Conservation (phyloP, 208 protist genomes). For the Giardia duodenalis region DNA sequence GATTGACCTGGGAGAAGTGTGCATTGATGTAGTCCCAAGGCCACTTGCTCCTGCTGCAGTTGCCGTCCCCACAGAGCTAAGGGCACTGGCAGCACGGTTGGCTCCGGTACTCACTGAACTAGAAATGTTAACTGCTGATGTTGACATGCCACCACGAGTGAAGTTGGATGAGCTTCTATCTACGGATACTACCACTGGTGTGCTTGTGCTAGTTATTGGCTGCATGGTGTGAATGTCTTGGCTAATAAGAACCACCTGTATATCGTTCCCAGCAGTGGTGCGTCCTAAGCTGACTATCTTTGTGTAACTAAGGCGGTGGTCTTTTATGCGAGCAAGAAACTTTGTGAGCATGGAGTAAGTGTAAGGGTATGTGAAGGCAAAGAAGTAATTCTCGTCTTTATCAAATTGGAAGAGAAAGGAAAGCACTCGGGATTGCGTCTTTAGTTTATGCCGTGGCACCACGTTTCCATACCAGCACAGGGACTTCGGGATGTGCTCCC, state of each 20-base stretch:
- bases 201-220: too few species aligned
- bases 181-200: too few species aligned
- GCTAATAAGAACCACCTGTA: background rate
- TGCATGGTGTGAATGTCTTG: background rate
- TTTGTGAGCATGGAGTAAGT: slow-evolving; percentile 7
- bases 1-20: too few species aligned
- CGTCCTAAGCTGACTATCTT: background rate
- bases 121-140: too few species aligned
- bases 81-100: background rate
- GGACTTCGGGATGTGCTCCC: background rate
- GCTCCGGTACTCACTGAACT: background rate
- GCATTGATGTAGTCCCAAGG: too few species aligned
- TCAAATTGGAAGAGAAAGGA: slow-evolving; percentile 27
- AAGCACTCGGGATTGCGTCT: background rate
- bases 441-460: background rate
- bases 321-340: background rate
- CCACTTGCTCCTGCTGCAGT: too few species aligned
- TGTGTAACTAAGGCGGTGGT: background rate
- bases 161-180: too few species aligned
- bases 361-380: slow-evolving; percentile 11
- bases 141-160: too few species aligned
- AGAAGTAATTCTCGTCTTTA: slow-evolving; percentile 23
- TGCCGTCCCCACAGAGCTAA: too few species aligned
- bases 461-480: background rate
- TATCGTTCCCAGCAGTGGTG: background rate